A percentile compares a stretch with the other conserved stretches of the same genome.
These are phyloP conservation scores for Kandelia obovata DNA, from an alignment of 345 rosid genomes.

Conservation along the genomic window DNA sequence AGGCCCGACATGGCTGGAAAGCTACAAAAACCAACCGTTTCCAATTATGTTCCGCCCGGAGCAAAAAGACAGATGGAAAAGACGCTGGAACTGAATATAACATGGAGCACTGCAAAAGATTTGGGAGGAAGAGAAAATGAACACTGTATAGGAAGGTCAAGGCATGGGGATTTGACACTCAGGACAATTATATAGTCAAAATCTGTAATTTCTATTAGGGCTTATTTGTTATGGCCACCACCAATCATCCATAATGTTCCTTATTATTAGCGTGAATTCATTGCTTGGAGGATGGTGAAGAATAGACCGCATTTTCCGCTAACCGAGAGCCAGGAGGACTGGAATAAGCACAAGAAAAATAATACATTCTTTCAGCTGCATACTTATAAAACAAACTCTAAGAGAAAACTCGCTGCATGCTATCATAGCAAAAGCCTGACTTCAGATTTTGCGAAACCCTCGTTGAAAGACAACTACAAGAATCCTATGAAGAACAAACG, in stretches of 20 bases:
- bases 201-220: too few relatives aligned
- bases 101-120: too few relatives aligned
- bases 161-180: too few relatives aligned
- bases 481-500: slow-evolving; percentile 19
- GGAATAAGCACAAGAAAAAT: slow-evolving; percentile 19
- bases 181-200: too few relatives aligned
- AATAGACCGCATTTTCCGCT: slow-evolving; percentile 8
- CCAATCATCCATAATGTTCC: too few relatives aligned
- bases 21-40: not conserved
- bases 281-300: too few relatives aligned
- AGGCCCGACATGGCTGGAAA: slow-evolving; percentile 19
- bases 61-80: too few relatives aligned
- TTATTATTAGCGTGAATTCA: too few relatives aligned
- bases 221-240: too few relatives aligned
- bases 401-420: slow-evolving; percentile 12
- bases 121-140: too few relatives aligned
- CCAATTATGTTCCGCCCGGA: not conserved
- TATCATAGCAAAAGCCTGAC: slow-evolving; percentile 17
- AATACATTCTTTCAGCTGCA: slow-evolving; percentile 15
- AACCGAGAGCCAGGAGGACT: slow-evolving; percentile 20
- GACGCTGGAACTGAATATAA: too few relatives aligned
- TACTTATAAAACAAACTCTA: slow-evolving; percentile 9
- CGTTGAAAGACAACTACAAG: slow-evolving; percentile 12
- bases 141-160: too few relatives aligned
- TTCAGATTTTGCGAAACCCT: slow-evolving; percentile 3